A percentile compares a stretch with the other conserved stretches of the same genome.
Evolutionary conservation across 768 basidiomycete species (phyloP).

Genomic region (Hygrophoropsis aurantiaca): DNA sequence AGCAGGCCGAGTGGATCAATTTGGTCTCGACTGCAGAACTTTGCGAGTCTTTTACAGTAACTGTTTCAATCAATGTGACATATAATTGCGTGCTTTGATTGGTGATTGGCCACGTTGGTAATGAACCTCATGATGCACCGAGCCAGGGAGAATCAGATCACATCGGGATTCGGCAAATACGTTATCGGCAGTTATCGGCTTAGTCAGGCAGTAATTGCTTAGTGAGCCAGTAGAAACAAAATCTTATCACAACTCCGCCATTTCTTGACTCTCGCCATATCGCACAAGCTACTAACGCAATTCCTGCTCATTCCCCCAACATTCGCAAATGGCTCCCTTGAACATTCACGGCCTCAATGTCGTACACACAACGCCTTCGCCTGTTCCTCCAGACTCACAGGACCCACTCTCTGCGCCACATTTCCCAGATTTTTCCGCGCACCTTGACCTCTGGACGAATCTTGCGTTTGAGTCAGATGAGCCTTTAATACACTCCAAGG

Average conservation of each 20-base stretch:
- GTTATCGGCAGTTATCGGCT: conserved; percentile 2
- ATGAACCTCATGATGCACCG: too few relatives aligned
- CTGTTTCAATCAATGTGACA: too few relatives aligned
- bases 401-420: conserved; percentile 63
- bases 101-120: too few relatives aligned
- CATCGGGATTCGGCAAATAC: too few relatives aligned
- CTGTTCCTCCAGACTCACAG: conserved; percentile 40
- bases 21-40: too few relatives aligned
- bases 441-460: conserved; percentile 84
- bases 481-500: conserved; percentile 39
- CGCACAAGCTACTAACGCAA: neutral
- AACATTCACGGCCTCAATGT: conserved; percentile 80
- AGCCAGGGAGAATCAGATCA: too few relatives aligned
- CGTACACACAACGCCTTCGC: conserved; percentile 53
- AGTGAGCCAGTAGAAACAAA: conserved; percentile 10
- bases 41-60: too few relatives aligned
- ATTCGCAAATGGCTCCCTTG: conserved; percentile 51
- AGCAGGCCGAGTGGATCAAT: too few relatives aligned
- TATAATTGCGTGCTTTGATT: too few relatives aligned
- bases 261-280: conserved; percentile 4
- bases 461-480: conserved; percentile 80
- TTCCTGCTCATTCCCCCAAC: neutral
- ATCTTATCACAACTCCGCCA: conserved; percentile 13
- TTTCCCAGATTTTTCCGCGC: conserved; percentile 73
- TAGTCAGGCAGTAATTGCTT: conserved; percentile 8